phyloP scores from a whole-genome alignment of 441 rosid genomes.

The Pelargonium citronellum region DNA sequence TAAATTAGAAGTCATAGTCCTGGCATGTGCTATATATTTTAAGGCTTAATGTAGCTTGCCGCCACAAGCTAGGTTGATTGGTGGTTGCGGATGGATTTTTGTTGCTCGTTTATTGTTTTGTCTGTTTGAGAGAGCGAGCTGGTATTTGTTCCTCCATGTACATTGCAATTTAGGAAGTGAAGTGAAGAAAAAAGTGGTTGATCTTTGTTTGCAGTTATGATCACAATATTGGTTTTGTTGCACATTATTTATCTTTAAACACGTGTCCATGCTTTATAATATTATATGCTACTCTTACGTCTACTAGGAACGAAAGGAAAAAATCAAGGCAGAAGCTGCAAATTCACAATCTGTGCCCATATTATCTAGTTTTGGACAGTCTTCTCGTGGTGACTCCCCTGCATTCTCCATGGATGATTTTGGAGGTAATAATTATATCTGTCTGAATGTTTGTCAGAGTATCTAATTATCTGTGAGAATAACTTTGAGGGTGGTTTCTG shows the following conservation, averaged over 20 bases:
- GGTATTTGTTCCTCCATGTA: no score
- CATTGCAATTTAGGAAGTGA: neutral
- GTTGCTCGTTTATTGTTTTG: neutral
- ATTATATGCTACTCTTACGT: constrained; percentile 22
- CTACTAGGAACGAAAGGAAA: constrained; percentile 64
- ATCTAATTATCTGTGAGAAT: neutral
- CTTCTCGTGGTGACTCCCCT: constrained; percentile 38
- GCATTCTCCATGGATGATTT: constrained; percentile 78
- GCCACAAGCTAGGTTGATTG: neutral
- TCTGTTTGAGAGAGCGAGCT: no score
- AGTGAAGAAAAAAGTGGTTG: neutral
- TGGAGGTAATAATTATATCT: constrained; percentile 47
- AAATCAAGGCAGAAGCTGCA: constrained; percentile 66
- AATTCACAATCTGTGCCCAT: constrained; percentile 41
- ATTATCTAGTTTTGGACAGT: constrained; percentile 34
- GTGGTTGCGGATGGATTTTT: neutral
- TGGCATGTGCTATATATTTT: neutral
- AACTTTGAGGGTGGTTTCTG: neutral
- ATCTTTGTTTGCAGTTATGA: neutral
- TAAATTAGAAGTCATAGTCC: neutral
- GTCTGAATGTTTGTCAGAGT: neutral
- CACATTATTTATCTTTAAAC: neutral
- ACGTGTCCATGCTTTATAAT: constrained; percentile 11
- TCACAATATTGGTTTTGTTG: neutral
- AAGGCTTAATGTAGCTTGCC: neutral